Conservation (phyloP, 2,329 filamentous ascomycete genomes). For the Fusarium redolens region DNA sequence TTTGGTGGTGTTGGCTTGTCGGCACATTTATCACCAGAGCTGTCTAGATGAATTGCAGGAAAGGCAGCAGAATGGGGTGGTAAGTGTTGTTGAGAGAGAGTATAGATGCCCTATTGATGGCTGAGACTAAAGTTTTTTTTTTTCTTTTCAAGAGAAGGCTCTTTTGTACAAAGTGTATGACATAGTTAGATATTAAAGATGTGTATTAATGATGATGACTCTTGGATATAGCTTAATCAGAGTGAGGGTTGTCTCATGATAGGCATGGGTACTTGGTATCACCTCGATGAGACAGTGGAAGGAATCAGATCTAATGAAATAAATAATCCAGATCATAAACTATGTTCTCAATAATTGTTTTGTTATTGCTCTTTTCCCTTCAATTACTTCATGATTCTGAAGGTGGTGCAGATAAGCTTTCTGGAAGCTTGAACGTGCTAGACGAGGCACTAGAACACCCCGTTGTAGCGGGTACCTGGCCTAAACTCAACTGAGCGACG, state of each 20-base stretch:
- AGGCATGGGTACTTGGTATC: not conserved
- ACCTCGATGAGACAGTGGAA: not conserved
- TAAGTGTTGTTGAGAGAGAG: conserved; percentile 59
- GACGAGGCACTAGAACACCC: conserved; percentile 16
- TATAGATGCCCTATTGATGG: conserved; percentile 70
- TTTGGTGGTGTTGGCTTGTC: conserved; percentile 75
- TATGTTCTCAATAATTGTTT: not conserved
- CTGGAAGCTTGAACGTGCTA: not conserved
- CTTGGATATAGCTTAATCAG: not conserved
- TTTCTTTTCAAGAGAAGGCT: not conserved
- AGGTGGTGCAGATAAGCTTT: conserved; percentile 20
- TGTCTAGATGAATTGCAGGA: conserved; percentile 75
- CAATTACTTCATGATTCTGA: not conserved
- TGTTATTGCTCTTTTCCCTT: not conserved
- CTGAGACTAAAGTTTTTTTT: conserved; percentile 43
- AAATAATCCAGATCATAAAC: not conserved
- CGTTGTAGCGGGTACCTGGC: conserved; percentile 27
- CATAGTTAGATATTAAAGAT: conserved; percentile 37
- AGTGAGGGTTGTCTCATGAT: not conserved
- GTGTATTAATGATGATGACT: conserved; percentile 44
- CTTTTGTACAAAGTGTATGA: conserved; percentile 42
- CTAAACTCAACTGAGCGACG: conserved; percentile 19
- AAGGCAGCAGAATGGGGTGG: conserved; percentile 61
- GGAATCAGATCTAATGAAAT: not conserved
- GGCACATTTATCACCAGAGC: conserved; percentile 76